Evolutionary conservation across 495 filamentous ascomycete genomes (phyloP).

Genomic region (Neurospora africana): DNA sequence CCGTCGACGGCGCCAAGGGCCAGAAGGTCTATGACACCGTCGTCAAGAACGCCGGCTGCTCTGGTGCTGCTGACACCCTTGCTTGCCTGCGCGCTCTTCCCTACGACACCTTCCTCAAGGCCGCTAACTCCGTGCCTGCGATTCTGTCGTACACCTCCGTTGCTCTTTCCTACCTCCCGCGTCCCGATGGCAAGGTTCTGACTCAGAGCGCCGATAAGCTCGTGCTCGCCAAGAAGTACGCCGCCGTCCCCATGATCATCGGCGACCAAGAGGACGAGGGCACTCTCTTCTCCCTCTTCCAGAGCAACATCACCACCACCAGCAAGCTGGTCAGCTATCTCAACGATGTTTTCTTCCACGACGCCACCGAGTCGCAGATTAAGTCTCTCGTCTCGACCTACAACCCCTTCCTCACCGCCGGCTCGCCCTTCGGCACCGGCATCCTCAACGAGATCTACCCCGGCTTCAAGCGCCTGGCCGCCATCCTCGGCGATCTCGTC

Average conservation of each 20-base stretch:
- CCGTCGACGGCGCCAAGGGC: constrained; percentile 51
- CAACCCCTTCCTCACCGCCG: constrained; percentile 35
- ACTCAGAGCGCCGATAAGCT: constrained; percentile 47
- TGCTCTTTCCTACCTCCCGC: constrained; percentile 53
- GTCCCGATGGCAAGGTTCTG: constrained; percentile 50
- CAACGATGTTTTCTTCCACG: constrained; percentile 41
- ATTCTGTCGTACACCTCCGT: constrained; percentile 53
- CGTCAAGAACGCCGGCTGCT: constrained; percentile 49
- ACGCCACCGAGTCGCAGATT: constrained; percentile 35
- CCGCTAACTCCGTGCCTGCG: constrained; percentile 55
- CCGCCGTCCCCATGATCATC: constrained; percentile 47
- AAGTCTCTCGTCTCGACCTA: constrained; percentile 47
- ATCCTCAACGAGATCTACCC: constrained; percentile 56
- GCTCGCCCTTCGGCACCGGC: constrained; percentile 57
- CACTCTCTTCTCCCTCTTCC: constrained; percentile 51
- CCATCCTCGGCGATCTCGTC: constrained; percentile 60
- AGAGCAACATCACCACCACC: constrained; percentile 51
- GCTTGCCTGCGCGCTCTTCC: constrained; percentile 50
- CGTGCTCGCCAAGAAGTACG: constrained; percentile 38
- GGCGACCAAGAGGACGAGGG: constrained; percentile 53
- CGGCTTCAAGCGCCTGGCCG: constrained; percentile 64
- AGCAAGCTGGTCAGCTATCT: constrained; percentile 50
- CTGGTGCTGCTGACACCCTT: constrained; percentile 43
- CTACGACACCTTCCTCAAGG: constrained; percentile 51
- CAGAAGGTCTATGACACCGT: constrained; percentile 56